phyloP scores from a whole-genome alignment of 2,329 filamentous ascomycete genomes.

The Alternaria angustiovoidea region DNA sequence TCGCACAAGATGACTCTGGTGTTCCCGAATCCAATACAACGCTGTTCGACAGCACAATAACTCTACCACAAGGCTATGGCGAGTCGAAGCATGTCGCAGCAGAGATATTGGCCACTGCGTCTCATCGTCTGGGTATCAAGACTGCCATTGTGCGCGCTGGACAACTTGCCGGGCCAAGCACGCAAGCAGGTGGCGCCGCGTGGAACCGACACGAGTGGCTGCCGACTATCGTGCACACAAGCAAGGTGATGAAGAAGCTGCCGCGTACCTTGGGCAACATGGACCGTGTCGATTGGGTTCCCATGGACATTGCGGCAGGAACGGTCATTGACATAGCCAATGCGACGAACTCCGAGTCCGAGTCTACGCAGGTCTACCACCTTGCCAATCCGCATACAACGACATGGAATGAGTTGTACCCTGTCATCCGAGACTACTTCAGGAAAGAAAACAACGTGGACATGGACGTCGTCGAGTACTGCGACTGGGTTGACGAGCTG shows the following conservation, averaged over 20 bases:
- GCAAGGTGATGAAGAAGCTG: slow-evolving; percentile 26
- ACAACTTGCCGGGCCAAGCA: slow-evolving; percentile 42
- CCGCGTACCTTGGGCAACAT: slow-evolving; percentile 26
- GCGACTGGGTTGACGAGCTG: slow-evolving; percentile 7
- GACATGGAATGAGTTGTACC: slow-evolving; percentile 1
- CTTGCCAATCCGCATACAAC: slow-evolving; percentile 7
- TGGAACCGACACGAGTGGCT: slow-evolving; percentile 42
- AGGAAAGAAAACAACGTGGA: neutral
- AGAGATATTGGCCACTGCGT: slow-evolving; percentile 42
- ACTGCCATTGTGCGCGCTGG: slow-evolving; percentile 37
- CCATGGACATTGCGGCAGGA: slow-evolving; percentile 20
- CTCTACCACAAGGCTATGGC: slow-evolving; percentile 49
- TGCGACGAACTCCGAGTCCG: neutral
- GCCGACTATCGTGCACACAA: slow-evolving; percentile 34
- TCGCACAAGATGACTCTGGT: slow-evolving; percentile 3
- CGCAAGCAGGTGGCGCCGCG: slow-evolving; percentile 18
- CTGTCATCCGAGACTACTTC: neutral
- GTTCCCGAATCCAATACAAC: slow-evolving; percentile 20
- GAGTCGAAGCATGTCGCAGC: slow-evolving; percentile 50
- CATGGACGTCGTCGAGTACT: neutral
- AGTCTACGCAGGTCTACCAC: slow-evolving; percentile 7
- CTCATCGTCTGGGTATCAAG: slow-evolving; percentile 33
- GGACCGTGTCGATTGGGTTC: slow-evolving; percentile 38
- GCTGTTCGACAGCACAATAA: slow-evolving; percentile 44
- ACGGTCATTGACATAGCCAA: slow-evolving; percentile 5